Evolutionary conservation across 179 eudicot species (phyloP), one percentile per base, ranked within the genome.

Genomic region (Patellifolia procumbens): DNA sequence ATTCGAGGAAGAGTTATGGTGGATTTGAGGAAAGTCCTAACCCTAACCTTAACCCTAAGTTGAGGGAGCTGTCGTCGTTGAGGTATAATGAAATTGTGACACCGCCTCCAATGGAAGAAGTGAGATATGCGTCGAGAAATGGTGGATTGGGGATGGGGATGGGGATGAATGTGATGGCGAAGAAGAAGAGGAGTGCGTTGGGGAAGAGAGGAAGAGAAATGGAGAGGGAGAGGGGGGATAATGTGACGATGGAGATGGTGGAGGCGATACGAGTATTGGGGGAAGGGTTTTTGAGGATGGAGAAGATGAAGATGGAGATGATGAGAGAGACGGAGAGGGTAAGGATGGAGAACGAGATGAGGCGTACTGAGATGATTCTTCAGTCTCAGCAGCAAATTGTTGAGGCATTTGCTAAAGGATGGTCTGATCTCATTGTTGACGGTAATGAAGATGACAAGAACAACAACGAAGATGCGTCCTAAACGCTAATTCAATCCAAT

Each of bases 271-370:
- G 87, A 83, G 77, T 79, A 35, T 74, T 94, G 62, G 94, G 97
- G 26, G 97, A 94, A 43, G 94, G 94, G 67, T 89, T 91, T 86
- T 83, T 92, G 84, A 89, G 86, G 77, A 84, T 88, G 83, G 98
- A 94, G 86, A 89, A 79, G 87, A 88, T 87, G 91, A 94, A 94
- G 88, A 92, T 94, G 87, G 97, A 94, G 32, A 84, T 89, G 94
- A 84, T 84, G 65, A 82, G 90, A 59, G 93, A 91, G 74, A 76
- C 88, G 0, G 98, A 94, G 84, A 82, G 83, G 65, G 81, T 86
- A 81, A 76, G 96, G 56, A 89, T 92, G 94, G 96, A 94, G 56
- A 91, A 84, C 89, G 98, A 94, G 86, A 78, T 92, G 91, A 92
- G 89, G 80, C 78, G 94, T 24, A 92, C 97, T 7, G 83, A 91